Base-by-base conservation (phyloP, 176 grass and related monocot species). In the Chrysopogon serrulatus region DNA sequence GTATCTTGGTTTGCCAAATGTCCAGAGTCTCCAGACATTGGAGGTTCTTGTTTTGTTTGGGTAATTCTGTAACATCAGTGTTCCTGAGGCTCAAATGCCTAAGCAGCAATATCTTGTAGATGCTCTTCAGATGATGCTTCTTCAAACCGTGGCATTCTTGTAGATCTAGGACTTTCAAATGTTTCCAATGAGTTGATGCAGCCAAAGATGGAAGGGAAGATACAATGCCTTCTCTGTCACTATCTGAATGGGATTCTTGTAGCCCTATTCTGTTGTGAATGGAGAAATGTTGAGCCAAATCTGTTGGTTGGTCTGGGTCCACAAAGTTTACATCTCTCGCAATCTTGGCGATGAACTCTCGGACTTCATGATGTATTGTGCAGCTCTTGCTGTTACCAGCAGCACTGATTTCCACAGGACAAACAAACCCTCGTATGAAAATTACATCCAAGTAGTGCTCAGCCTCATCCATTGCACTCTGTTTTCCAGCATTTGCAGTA, bases 71-170 rank as follows among this genome's bases (percentile, higher is more conserved):
- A 13, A 79, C 60, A 8, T 41, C 45, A 4, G 74, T 88, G 21
- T 66, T 65, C 64, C 74, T 68, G 33, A 89, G 84, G 41, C 82
- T 86, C 5, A 90, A 44, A 36, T 68, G 83, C 56, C 13, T 90
- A 4, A 90, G 83, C 64, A 76, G 0, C 1, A 90, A 10, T 42
- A 90, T 82, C 16, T 86, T 62, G 35, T 77, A 90, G 5, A 86
- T 68, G 5, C 33, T 73, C 56, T 82, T 33, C 16, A 82, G 33
- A 17, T 86, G 68, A 0, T 83, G 3, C 42, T 34, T 71, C 1
- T 37, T 27, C 23, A 90, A 44, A 0, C 40, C 62, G 4, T 34
- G 27, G 40, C 83, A 83, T 17, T 53, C 88, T 21, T 85, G 78
- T 0, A 90, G 74, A 56, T 86, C 88, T 2, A 90, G 65, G 27